Evolutionary conservation across 768 basidiomycete genomes (phyloP).

Genomic region (Termitomyces bulborhizus): DNA sequence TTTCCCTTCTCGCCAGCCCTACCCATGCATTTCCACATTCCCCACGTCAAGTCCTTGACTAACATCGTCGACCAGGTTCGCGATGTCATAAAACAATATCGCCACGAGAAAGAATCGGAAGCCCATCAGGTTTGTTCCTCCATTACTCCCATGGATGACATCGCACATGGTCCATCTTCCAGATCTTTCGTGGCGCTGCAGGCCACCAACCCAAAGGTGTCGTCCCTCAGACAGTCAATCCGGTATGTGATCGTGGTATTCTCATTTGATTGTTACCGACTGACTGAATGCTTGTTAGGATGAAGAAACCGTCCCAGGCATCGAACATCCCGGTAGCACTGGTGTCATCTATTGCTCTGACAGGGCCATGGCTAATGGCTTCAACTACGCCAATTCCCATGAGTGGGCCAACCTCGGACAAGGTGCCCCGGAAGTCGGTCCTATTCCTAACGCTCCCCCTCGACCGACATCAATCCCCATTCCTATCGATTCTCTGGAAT

Average conservation of each 20-base stretch:
- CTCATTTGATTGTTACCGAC: not conserved
- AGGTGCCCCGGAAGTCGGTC: conserved; percentile 86
- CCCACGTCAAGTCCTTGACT: conserved; percentile 36
- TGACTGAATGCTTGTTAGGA: conserved; percentile 36
- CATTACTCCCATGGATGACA: not conserved
- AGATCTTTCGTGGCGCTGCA: conserved; percentile 73
- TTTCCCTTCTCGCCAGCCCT: not conserved
- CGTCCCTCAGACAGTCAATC: conserved; percentile 66
- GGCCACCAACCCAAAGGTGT: conserved; percentile 65
- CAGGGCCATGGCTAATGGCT: conserved; percentile 93
- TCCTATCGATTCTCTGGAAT: conserved; percentile 72
- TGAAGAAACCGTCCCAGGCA: conserved; percentile 88
- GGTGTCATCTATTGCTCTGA: conserved; percentile 84
- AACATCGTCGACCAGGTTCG: conserved; percentile 54
- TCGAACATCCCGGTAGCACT: conserved; percentile 67
- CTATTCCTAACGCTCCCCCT: conserved; percentile 66
- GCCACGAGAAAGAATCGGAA: conserved; percentile 79
- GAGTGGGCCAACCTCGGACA: conserved; percentile 92
- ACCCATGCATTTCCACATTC: conserved; percentile 42
- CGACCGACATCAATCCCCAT: conserved; percentile 63
- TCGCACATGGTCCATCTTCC: not conserved
- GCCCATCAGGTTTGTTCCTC: conserved; percentile 62
- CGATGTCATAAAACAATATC: conserved; percentile 61
- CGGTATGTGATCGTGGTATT: conserved; percentile 33
- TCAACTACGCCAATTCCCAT: conserved; percentile 69